Evolutionary conservation across 2,329 filamentous ascomycete genomes (phyloP), one percentile per base, ranked within the genome.

Genomic region (Trichoderma atroviride): DNA sequence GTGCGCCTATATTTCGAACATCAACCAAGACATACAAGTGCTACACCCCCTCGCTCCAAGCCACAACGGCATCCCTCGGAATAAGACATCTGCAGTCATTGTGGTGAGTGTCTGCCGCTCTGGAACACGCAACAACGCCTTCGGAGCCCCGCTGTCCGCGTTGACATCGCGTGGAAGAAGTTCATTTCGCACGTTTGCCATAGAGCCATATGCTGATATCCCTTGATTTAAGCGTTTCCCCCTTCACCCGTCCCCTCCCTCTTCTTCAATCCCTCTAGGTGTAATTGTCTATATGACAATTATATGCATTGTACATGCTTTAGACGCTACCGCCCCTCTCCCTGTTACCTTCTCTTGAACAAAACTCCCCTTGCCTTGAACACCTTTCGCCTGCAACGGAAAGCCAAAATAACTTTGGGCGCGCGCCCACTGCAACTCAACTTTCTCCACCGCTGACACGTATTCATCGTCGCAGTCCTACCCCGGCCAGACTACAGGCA

Each of bases 401-500:
- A 55, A 53, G 11, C 33, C 27, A 33, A 35, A 27, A 29, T 4
- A 29, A 29, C 52, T 7, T 31, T 33, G 33, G 33, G 40, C 40
- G 27, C 53, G 16, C 29, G 27, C 57, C n/a, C 14, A 27, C 29
- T 27, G 55, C 63, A 22, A 64, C 50, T 64, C 35, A 22, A 29
- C 59, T 27, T 35, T 13, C 50, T 56, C 29, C 50, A n/a, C 55
- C 55, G 55, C 63, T 66, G 63, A 66, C 63, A 66, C 63, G 63
- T 33, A 58, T 59, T 59, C n/a, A 29, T 52, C 47, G 19, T 24
- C 63, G 55, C 63, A 66, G 63, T 57, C 27, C 10, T 33, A 14
- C 14, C 11, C 43, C 35, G 53, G 27, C 52, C 29, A 57, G 22
- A 56, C 52, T n/a, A 24, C 33, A 64, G 61, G 40, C 61, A 31